Evolutionary conservation across 1,139 yeast genomes (phyloP), one percentile per base, ranked within the genome.

Genomic region (Komagataea norvegica): DNA sequence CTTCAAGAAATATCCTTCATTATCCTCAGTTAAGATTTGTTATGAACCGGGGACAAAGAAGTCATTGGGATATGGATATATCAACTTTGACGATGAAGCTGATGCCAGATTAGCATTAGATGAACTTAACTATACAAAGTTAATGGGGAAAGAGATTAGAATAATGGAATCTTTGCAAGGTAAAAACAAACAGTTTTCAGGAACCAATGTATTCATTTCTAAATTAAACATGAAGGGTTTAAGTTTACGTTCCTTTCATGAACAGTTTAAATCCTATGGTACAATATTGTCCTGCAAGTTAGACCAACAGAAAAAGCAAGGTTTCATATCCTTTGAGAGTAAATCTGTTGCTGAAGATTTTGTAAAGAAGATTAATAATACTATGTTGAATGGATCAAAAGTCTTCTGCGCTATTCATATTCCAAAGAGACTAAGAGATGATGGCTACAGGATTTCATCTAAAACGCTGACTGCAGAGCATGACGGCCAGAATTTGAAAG

Each of bases 61-160:
- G 22, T 65, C 78, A 0, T 55, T 74, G 33, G 72, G 76, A 7
- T 72, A 74, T 49, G 80, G 77, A 0, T 74, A 73, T 50, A 65
- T 72, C 28, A 74, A 74, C 46, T 72, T 70, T 46, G 49, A 47
- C 2, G 54, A 57, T 24, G 53, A 53, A 18, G 46, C 48, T 7
- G 68, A 64, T 29, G 75, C 74, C 1, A 52, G 56, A 10, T 21
- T 25, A 5, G 77, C 77, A 3, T 57, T 67, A 23, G 71, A 69
- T 20, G 62, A 62, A 10, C 55, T 68, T 27, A 73, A 71, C 45
- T 74, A 70, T 46, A 62, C 67, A 3, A 49, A 49, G 1, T 51
- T 74, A 3, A 46, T 55, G 18, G 62, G 61, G 6, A 60, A 62
- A 23, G 77, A 72, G 39, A 63, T 75, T 28, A 59, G 77, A 46